Evolutionary conservation across 805 yeast species (phyloP).

Genomic region (Suhomyces canberraensis): DNA sequence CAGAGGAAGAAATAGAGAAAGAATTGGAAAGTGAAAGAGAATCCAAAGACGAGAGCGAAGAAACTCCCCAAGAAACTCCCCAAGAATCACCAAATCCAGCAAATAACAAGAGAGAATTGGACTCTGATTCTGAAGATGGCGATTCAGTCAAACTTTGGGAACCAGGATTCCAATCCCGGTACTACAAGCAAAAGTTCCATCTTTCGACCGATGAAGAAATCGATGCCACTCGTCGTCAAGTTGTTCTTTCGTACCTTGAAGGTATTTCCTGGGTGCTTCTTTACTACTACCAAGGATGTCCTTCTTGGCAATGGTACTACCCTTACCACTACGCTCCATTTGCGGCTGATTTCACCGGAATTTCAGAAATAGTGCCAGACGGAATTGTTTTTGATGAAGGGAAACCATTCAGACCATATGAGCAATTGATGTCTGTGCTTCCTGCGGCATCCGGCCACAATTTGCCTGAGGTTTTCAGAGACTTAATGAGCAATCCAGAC

Average conservation of each 20-base stretch:
- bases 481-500: slow-evolving; percentile 72
- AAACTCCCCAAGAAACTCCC: not conserved
- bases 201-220: slow-evolving; percentile 53
- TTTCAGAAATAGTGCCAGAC: slow-evolving; percentile 42
- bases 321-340: slow-evolving; percentile 98
- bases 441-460: slow-evolving; percentile 93
- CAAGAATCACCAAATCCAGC: not conserved
- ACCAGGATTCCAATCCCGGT: slow-evolving; percentile 81
- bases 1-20: not conserved
- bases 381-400: slow-evolving; percentile 63
- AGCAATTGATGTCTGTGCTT: slow-evolving; percentile 89
- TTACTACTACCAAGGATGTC: slow-evolving; percentile 96
- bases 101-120: slow-evolving; percentile 6
- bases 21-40: not conserved
- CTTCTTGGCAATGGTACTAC: slow-evolving; percentile 97
- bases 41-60: not conserved
- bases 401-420: slow-evolving; percentile 83
- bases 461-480: slow-evolving; percentile 75
- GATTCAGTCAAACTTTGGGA: slow-evolving; percentile 65
- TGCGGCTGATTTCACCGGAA: slow-evolving; percentile 76
- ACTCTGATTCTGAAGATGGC: slow-evolving; percentile 30
- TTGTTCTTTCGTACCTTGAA: slow-evolving; percentile 76
- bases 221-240: slow-evolving; percentile 49
- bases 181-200: slow-evolving; percentile 73
- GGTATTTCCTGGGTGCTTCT: slow-evolving; percentile 96